A percentile compares a stretch with the other conserved stretches of the same genome.
Conservation (phyloP, 345 rosid species). For the Citrus glauca region DNA sequence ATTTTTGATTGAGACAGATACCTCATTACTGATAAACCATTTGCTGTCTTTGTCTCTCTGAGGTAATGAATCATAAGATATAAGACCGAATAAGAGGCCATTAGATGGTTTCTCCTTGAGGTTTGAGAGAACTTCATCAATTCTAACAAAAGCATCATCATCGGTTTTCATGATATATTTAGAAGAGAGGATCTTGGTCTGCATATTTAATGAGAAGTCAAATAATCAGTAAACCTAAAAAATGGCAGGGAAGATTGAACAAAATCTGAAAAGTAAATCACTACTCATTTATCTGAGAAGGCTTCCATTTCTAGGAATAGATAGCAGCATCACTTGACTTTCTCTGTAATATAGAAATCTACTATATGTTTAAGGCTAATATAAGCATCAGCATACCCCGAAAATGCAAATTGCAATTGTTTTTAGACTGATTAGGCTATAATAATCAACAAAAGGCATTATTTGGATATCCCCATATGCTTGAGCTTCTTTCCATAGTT, state of each 20-base stretch:
- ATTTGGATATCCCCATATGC: conserved; percentile 81
- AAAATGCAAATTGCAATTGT: conserved; percentile 78
- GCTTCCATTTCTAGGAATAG: neutral
- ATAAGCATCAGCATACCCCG: conserved; percentile 49
- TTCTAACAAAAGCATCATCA: conserved; percentile 88
- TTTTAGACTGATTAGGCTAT: conserved; percentile 77
- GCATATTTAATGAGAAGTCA: conserved; percentile 22
- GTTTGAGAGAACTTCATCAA: conserved; percentile 66
- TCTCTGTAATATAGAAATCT: neutral
- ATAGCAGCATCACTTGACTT: neutral
- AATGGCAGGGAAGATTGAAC: neutral
- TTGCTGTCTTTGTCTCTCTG: conserved; percentile 75
- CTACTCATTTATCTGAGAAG: neutral
- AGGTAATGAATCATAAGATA: conserved; percentile 69
- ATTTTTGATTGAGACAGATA: conserved; percentile 20
- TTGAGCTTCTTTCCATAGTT: conserved; percentile 88
- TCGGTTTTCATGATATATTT: conserved; percentile 92
- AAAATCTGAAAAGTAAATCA: neutral
- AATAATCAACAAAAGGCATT: conserved; percentile 92
- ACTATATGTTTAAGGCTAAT: neutral
- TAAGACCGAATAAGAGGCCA: conserved; percentile 70
- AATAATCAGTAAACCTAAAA: conserved; percentile 1
- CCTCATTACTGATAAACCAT: conserved; percentile 80
- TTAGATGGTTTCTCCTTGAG: conserved; percentile 55
- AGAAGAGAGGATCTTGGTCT: conserved; percentile 79